Percentiles rank a stretch among this genome's conserved stretches.
phyloP scores from a whole-genome alignment of 2,329 filamentous ascomycete species.

The Diaporthe longicolla region DNA sequence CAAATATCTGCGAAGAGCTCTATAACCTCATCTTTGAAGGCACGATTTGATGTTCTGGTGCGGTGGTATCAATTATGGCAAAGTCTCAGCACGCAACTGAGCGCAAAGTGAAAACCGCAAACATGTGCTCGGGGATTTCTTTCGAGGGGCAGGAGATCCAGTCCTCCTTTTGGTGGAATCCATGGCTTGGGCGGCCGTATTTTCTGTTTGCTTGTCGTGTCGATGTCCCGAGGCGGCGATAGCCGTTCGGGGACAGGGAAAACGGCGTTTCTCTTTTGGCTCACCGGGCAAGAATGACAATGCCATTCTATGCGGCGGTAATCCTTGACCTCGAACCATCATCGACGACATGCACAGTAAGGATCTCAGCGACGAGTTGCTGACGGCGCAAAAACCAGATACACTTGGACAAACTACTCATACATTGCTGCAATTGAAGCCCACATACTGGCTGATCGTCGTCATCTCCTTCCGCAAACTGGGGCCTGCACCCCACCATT shows the following conservation, averaged over 20 bases:
- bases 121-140: background rate
- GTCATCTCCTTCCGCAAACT: constrained; percentile 10
- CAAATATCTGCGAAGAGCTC: background rate
- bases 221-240: background rate
- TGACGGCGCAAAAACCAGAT: too few relatives aligned
- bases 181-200: background rate
- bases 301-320: background rate
- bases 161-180: too few relatives aligned
- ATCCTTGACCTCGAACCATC: background rate
- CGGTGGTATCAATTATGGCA: background rate
- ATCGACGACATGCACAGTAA: background rate
- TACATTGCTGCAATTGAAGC: background rate
- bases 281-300: background rate
- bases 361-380: background rate
- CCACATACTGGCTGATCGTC: background rate
- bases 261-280: background rate
- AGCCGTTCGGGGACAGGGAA: background rate
- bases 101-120: background rate
- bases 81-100: background rate
- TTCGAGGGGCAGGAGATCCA: background rate
- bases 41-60: background rate
- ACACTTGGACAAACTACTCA: background rate
- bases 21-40: background rate
- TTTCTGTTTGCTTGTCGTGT: background rate
- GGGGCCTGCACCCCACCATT: constrained; percentile 25